Base-by-base conservation (phyloP, 306 rosid genomes). In the Lathyrus aphaca region DNA sequence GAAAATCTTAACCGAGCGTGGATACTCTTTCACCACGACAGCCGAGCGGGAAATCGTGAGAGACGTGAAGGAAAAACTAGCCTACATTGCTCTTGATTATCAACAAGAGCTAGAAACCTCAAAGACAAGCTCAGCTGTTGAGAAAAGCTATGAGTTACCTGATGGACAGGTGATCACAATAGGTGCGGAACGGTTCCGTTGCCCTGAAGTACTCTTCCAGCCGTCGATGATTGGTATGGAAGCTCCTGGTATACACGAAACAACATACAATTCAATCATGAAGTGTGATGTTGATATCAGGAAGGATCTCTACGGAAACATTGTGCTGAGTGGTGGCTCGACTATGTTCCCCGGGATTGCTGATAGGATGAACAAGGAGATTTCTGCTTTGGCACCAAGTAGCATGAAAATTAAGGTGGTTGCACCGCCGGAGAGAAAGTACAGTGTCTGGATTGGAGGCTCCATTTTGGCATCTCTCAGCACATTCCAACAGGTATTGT, bases 181-280 rank as follows among this genome's bases (percentile, higher is more conserved):
- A 0, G 98, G 98, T 0, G 91, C 91, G 0, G 98, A 93, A 61
- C 68, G 98, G 39, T 93, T 93, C 88, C 88, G 98, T 10, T 93
- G 97, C 74, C 98, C 98, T 12, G 98, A 93, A 84, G 98, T 93
- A 4, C 97, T 93, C 73, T 93, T 93, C 96, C 97, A 90, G 66
- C 98, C 98, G 35, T 93, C 98, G 67, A 93, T 90, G 97, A 90
- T 93, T 8, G 97, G 98, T 15, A 93, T 93, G 98, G 97, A 93
- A 81, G 86, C 97, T 71, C 64, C 91, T 44, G 98, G 97, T 61
- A 93, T 93, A 12, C 98, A 93, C 66, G 98, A 93, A 80, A 93
- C 98, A 50, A 93, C 97, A 5, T 93, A 93, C 82, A 93, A 93
- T 73, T 90, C 98, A n/a, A 92, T 92, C 82, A 92, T 92, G 98